Evolutionary conservation across 1,284 basidiomycete genomes (phyloP).

Genomic region (Jaminaea rosea): DNA sequence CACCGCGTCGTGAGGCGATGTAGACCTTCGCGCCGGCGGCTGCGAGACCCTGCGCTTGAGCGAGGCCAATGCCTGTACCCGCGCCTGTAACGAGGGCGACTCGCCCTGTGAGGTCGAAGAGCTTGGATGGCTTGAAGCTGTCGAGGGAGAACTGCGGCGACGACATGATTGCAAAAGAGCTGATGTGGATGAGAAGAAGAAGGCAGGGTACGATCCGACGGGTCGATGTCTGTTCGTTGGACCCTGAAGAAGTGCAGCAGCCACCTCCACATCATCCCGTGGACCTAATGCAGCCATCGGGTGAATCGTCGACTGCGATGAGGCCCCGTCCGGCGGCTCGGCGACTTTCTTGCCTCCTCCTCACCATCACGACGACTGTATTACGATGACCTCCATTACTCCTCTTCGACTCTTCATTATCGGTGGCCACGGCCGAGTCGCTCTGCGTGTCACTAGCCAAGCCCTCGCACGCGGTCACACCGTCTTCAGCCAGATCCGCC

Average conservation of each 20-base stretch:
- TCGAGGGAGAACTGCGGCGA: background rate
- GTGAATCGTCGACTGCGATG: too few species aligned
- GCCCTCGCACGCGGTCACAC: constrained; percentile 23
- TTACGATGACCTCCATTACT: constrained; percentile 9
- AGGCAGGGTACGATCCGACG: too few species aligned
- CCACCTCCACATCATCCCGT: too few species aligned
- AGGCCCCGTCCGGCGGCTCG: too few species aligned
- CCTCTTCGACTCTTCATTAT: constrained; percentile 28
- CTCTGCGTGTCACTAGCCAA: constrained; percentile 22
- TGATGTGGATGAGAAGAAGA: too few species aligned
- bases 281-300: too few species aligned
- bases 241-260: too few species aligned
- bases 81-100: constrained; percentile 70
- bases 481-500: constrained; percentile 26
- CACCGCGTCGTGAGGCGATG: constrained; percentile 48
- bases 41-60: constrained; percentile 66
- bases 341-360: too few species aligned
- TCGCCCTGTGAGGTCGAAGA: constrained; percentile 37
- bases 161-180: background rate
- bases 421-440: constrained; percentile 33
- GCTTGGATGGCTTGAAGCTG: constrained; percentile 4
- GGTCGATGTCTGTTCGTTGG: too few species aligned
- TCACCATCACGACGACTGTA: too few species aligned
- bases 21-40: constrained; percentile 69
- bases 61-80: constrained; percentile 64